These are phyloP conservation scores for Blastobotrys muscicola DNA, from an alignment of 805 yeast genomes.

Conservation along the genomic window DNA sequence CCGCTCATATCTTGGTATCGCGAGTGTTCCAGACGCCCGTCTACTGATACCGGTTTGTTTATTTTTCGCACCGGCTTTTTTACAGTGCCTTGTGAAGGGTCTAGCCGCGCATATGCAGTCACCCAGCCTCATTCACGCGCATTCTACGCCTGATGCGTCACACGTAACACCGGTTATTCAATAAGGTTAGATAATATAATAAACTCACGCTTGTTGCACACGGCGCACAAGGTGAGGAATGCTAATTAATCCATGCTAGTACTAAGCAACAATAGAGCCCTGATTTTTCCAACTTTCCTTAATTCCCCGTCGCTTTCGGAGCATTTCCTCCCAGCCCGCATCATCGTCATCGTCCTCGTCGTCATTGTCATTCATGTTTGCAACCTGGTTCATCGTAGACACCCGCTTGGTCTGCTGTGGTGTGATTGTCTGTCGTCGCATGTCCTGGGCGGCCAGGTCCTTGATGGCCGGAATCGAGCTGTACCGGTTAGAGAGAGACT, in stretches of 20 bases:
- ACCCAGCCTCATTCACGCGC: too few relatives aligned
- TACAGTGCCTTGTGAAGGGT: too few relatives aligned
- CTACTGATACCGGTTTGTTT: too few relatives aligned
- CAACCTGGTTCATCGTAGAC: background rate
- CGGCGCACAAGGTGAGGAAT: background rate
- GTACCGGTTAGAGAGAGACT: conserved; percentile 3
- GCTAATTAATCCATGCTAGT: background rate
- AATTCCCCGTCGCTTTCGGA: conserved; percentile 15
- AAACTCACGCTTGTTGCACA: background rate
- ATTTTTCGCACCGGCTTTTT: too few relatives aligned
- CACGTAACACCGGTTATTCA: background rate
- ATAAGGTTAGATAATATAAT: background rate
- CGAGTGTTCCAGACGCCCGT: too few relatives aligned
- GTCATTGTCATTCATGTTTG: conserved; percentile 9
- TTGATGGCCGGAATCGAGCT: background rate
- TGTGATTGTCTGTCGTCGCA: background rate
- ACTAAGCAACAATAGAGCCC: conserved; percentile 1
- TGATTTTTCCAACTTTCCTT: conserved; percentile 17
- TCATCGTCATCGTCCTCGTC: conserved; percentile 21
- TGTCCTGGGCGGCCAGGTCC: conserved; percentile 3
- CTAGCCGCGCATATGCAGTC: too few relatives aligned
- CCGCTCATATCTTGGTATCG: too few relatives aligned
- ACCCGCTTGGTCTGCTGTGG: conserved; percentile 1
- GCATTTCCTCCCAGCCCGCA: conserved; percentile 18
- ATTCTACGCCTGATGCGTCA: background rate